A percentile compares a stretch with the other conserved stretches of the same genome.
Conservation (phyloP, 169 alveolate genomes). For the Cryptosporidium meleagridis region DNA sequence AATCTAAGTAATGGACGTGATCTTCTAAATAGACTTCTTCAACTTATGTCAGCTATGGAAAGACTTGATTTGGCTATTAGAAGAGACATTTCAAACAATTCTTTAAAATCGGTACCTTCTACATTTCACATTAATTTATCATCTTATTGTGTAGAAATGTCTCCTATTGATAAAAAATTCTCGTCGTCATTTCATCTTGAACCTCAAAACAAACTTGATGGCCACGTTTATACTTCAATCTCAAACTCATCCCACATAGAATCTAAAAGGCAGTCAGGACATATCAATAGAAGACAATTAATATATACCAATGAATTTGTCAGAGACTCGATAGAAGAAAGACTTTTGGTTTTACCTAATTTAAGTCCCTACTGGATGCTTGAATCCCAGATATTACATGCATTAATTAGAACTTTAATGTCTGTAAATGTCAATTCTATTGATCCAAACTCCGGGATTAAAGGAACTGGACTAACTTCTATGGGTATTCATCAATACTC, state of each 20-base stretch:
- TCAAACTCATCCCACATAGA: neutral
- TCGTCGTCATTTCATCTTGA: neutral
- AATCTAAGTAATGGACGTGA: constrained; percentile 8
- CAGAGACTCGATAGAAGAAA: constrained; percentile 52
- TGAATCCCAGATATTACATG: constrained; percentile 25
- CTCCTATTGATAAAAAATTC: neutral
- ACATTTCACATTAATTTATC: constrained; percentile 17
- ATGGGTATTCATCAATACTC: constrained; percentile 61
- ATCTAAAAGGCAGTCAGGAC: neutral
- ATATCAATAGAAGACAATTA: constrained; percentile 17
- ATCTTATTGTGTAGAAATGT: neutral
- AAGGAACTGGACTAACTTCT: neutral
- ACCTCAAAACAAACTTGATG: neutral
- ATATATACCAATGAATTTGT: constrained; percentile 32
- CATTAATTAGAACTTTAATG: constrained; percentile 28
- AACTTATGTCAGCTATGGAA: constrained; percentile 66
- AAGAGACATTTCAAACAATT: constrained; percentile 20
- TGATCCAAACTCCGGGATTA: neutral
- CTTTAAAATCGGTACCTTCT: constrained; percentile 17
- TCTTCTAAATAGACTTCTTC: constrained; percentile 13
- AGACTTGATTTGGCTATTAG: constrained; percentile 37
- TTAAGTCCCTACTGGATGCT: constrained; percentile 56
- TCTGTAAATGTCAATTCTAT: neutral
- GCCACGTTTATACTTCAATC: neutral
- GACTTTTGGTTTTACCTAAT: constrained; percentile 22